These are phyloP conservation scores for Fraxinus pennsylvanica DNA, from an alignment of 257 asterid genomes.

Conservation along the genomic window DNA sequence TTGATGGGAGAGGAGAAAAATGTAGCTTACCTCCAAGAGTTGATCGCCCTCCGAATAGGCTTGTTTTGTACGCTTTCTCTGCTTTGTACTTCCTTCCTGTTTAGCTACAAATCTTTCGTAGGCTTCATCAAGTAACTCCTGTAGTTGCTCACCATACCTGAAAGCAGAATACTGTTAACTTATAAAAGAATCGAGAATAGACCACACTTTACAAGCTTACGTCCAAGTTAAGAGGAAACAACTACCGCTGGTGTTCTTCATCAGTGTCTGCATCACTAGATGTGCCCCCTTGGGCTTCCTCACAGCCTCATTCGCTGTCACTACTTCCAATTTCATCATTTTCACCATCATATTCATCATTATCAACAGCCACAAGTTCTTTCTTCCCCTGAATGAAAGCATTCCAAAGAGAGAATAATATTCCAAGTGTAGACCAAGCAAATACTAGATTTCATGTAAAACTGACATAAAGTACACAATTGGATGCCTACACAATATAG, in stretches of 20 bases:
- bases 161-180: constrained; percentile 27
- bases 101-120: constrained; percentile 67
- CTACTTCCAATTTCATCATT: constrained; percentile 53
- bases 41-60: constrained; percentile 48
- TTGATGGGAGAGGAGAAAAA: not conserved
- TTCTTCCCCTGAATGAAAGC: constrained; percentile 61
- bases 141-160: constrained; percentile 77
- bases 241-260: constrained; percentile 77
- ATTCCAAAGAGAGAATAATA: not conserved
- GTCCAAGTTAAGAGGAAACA: constrained; percentile 10
- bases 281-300: constrained; percentile 42
- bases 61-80: constrained; percentile 79
- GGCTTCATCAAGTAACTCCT: constrained; percentile 73
- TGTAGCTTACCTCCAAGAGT: constrained; percentile 54
- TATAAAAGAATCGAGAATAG: not conserved
- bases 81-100: constrained; percentile 80
- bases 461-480: not conserved
- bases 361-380: constrained; percentile 79
- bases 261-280: constrained; percentile 84
- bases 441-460: not conserved
- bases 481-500: not conserved
- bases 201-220: constrained; percentile 15
- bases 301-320: constrained; percentile 56
- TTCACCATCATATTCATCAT: constrained; percentile 62
- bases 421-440: not conserved